Evolutionary conservation across 2,329 filamentous ascomycete genomes (phyloP).

Genomic region (Neonectria sp.): DNA sequence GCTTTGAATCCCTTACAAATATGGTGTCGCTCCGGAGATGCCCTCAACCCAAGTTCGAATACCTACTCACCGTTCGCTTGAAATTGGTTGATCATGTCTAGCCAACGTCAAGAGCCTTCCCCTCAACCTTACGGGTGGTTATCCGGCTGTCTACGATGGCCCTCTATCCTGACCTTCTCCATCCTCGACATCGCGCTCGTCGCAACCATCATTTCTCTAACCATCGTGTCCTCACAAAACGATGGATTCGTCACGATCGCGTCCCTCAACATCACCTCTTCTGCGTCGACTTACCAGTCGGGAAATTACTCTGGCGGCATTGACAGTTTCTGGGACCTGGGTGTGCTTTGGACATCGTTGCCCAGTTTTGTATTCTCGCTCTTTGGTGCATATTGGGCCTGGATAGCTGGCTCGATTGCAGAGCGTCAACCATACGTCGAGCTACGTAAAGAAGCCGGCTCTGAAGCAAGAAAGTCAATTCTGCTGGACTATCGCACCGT

Average conservation of each 20-base stretch:
- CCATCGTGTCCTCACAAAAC: conserved; percentile 19
- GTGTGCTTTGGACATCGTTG: conserved; percentile 30
- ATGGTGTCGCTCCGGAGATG: not conserved
- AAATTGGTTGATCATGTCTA: conserved; percentile 3
- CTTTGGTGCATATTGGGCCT: conserved; percentile 34
- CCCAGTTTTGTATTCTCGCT: conserved; percentile 30
- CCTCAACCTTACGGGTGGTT: conserved; percentile 29
- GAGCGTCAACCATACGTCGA: conserved; percentile 37
- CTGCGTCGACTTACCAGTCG: not conserved
- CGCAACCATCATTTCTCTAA: conserved; percentile 18
- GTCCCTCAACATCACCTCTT: conserved; percentile 1
- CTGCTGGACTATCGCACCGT: conserved; percentile 30
- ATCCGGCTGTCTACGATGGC: conserved; percentile 26
- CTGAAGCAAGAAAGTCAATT: conserved; percentile 23
- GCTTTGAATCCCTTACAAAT: conserved; percentile 9
- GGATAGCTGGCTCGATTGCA: conserved; percentile 31
- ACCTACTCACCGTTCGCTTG: not conserved
- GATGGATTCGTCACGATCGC: conserved; percentile 30
- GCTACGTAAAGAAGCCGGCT: conserved; percentile 25
- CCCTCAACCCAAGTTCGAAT: not conserved
- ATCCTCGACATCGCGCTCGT: conserved; percentile 25
- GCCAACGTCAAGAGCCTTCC: not conserved
- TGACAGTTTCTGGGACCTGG: conserved; percentile 24
- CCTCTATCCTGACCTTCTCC: conserved; percentile 26
- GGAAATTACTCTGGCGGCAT: not conserved